A percentile compares a stretch with the other conserved stretches of the same genome.
Conservation (phyloP, 164 flowering plant species). For the Vitis rotundifolia region DNA sequence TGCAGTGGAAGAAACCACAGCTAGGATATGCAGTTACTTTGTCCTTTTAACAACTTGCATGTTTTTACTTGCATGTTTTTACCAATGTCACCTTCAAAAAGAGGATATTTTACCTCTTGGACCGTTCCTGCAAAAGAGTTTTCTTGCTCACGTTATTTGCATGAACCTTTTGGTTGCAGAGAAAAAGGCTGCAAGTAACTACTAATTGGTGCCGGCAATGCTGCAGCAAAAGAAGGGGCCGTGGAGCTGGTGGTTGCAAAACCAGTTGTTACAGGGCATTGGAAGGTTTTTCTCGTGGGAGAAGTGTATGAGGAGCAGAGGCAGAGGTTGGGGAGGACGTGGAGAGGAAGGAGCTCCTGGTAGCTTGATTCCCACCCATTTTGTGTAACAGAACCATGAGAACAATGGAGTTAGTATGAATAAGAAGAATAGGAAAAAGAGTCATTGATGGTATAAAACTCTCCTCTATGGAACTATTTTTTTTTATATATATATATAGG, state of each 20-base stretch:
- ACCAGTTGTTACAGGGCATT: conserved; percentile 72
- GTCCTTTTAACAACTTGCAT: no score
- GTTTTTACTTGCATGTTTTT: no score
- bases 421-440: not conserved
- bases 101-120: no score
- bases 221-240: conserved; percentile 61
- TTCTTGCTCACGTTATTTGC: not conserved
- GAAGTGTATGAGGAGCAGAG: conserved; percentile 44
- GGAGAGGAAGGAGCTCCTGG: conserved; percentile 68
- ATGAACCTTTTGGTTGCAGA: conserved; percentile 33
- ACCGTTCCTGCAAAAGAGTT: not conserved
- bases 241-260: conserved; percentile 71
- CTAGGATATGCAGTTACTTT: no score
- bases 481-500: not conserved
- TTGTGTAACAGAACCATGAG: not conserved
- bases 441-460: conserved; percentile 7
- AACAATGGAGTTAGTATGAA: not conserved
- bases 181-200: conserved; percentile 56
- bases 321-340: conserved; percentile 52
- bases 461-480: conserved; percentile 2
- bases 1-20: no score
- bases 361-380: conserved; percentile 6
- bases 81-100: no score
- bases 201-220: conserved; percentile 50
- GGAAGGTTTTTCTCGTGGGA: conserved; percentile 63